A percentile compares a stretch with the other conserved stretches of the same genome.
These are phyloP conservation scores for Naematelia encephala DNA, from an alignment of 768 basidiomycete genomes.

Conservation along the genomic window DNA sequence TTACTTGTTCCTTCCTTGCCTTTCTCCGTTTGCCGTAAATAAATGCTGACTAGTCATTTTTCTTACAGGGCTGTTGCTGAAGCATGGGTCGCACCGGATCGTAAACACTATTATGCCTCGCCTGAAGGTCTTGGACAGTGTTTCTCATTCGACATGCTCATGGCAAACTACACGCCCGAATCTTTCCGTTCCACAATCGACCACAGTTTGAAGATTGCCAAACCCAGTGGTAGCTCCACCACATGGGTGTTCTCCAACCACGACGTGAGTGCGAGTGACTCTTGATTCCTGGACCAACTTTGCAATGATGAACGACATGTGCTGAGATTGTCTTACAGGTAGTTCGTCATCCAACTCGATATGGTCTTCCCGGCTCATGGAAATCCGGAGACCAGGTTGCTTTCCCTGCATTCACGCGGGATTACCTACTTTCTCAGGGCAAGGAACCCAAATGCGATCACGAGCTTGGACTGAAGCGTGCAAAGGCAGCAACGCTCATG, in stretches of 20 bases:
- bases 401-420: slow-evolving; percentile 12
- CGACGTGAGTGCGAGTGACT: slow-evolving; percentile 5
- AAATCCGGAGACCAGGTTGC: slow-evolving; percentile 1
- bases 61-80: slow-evolving; percentile 36
- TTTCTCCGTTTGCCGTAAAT: not conserved
- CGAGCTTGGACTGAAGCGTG: slow-evolving; percentile 23
- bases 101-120: slow-evolving; percentile 33
- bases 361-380: slow-evolving; percentile 24
- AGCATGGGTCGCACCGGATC: slow-evolving; percentile 37
- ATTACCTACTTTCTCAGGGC: slow-evolving; percentile 16
- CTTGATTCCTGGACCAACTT: not conserved
- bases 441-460: slow-evolving; percentile 20
- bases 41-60: not conserved
- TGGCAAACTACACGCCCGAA: slow-evolving; percentile 27
- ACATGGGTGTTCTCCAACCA: slow-evolving; percentile 43
- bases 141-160: slow-evolving; percentile 42
- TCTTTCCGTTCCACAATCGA: slow-evolving; percentile 25
- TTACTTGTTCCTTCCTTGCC: not conserved
- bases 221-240: slow-evolving; percentile 20
- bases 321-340: no score
- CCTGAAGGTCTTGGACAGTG: slow-evolving; percentile 37
- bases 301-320: no score
- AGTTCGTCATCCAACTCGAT: slow-evolving; percentile 38
- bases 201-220: slow-evolving; percentile 13
- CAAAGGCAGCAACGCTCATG: slow-evolving; percentile 33